A percentile compares a stretch with the other conserved stretches of the same genome.
phyloP scores from a whole-genome alignment of 1,284 basidiomycete genomes.

The Pulveroboletus sp. region DNA sequence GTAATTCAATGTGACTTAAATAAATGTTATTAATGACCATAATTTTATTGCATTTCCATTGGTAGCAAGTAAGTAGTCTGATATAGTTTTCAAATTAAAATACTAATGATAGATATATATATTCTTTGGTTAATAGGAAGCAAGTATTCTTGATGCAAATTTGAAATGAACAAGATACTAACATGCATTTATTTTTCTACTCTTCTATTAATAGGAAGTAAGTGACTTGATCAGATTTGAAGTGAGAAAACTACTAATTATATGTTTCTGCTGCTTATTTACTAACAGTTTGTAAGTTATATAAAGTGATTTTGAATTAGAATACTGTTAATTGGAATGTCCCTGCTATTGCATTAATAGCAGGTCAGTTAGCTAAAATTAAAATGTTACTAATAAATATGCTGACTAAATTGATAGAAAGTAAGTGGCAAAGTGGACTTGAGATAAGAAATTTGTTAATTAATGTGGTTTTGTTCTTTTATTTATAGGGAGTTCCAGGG shows the following conservation, averaged over 20 bases:
- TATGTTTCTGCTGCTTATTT: neutral
- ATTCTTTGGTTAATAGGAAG: neutral
- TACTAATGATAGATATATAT: neutral
- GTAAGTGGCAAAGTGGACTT: too few relatives aligned
- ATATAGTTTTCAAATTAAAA: neutral
- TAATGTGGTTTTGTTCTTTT: too few relatives aligned
- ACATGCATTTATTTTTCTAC: neutral
- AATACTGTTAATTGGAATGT: neutral
- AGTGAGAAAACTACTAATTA: neutral
- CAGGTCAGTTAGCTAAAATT: too few relatives aligned
- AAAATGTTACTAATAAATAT: too few relatives aligned
- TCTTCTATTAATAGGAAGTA: neutral
- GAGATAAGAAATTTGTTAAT: too few relatives aligned
- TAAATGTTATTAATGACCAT: neutral
- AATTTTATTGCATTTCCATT: neutral
- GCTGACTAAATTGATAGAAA: too few relatives aligned
- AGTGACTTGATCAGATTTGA: neutral
- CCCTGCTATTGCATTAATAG: too few relatives aligned
- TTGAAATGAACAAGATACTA: neutral
- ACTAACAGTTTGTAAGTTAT: neutral
- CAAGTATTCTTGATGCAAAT: neutral
- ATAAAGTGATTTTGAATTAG: neutral
- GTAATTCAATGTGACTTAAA: neutral
- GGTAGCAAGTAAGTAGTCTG: neutral
- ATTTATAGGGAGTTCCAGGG: too few relatives aligned